phyloP scores from a whole-genome alignment of 352 stramenopile species.

The Globisporangium cederbergense region DNA sequence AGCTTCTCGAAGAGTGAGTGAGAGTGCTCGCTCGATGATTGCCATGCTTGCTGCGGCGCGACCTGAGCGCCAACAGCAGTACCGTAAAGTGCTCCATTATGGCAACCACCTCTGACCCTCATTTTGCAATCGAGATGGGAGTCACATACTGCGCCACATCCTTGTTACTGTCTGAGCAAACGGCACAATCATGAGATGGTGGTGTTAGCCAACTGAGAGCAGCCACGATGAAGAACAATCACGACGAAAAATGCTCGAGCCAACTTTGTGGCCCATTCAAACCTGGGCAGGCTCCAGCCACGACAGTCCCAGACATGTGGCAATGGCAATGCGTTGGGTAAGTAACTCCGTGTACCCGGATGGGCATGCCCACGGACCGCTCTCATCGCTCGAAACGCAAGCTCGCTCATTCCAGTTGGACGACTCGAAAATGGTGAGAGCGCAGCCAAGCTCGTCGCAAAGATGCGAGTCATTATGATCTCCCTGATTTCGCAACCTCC shows the following conservation, averaged over 20 bases:
- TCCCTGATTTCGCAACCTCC: background rate
- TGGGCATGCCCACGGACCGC: background rate
- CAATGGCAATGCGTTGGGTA: background rate
- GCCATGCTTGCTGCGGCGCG: background rate
- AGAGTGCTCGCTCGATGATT: slow-evolving; percentile 2
- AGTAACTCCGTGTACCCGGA: no score
- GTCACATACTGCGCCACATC: background rate
- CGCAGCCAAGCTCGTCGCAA: background rate
- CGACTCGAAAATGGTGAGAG: background rate
- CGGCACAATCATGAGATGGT: background rate
- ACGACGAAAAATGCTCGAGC: no score
- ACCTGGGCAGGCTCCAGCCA: background rate
- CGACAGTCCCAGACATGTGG: no score
- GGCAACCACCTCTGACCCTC: background rate
- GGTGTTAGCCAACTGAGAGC: background rate
- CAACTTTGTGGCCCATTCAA: no score
- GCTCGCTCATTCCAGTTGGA: background rate
- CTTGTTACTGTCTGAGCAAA: background rate
- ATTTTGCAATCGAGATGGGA: background rate
- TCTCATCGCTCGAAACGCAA: slow-evolving; percentile 10
- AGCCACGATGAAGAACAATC: background rate
- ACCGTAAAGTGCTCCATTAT: background rate
- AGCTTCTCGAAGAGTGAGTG: slow-evolving; percentile 30
- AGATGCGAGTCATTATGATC: slow-evolving; percentile 4
- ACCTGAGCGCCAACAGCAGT: slow-evolving; percentile 3